Base-by-base conservation (phyloP, 2,329 filamentous ascomycete genomes). In the Thielaviopsis punctulata region DNA sequence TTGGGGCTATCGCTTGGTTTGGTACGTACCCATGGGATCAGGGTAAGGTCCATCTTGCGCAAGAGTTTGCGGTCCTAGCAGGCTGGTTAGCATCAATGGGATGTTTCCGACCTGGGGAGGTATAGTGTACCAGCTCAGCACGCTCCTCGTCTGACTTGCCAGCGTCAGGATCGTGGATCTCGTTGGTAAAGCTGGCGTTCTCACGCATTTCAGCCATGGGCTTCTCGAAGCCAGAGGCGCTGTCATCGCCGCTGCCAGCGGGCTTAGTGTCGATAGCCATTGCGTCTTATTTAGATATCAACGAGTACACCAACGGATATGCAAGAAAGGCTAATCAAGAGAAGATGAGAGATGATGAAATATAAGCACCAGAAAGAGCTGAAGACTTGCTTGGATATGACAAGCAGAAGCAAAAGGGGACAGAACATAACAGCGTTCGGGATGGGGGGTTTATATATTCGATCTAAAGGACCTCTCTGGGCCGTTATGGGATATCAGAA, bases 141-240 rank as follows among this genome's bases (percentile, higher is more conserved):
- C 68, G 73, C 62, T 86, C 82, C 56, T 77, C 79, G 1, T 74
- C 73, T 39, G 72, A 79, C 58, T 84, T 65, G 7, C 78, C 77
- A 47, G 74, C 79, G 64, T 87, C 83, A 6, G 67, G 67, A 50
- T 70, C 65, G 15, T 19, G 36, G 19, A 56, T 19, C 15, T 52
- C 51, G 21, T 25, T 48, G 36, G 30, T 39, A 23, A 43, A 43
- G 49, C 44, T 25, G 13, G 33, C 23, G 12, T 43, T 23, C 23
- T 54, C 52, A 12, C 45, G 49, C 39, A 52, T 45, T 2, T 52
- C 50, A n/a, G 48, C 22, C 10, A 36, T 45, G 19, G 50, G 18
- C 43, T 50, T 55, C 23, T 55, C 53, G 25, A 52, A 30, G 49
- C 45, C 52, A 4, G 48, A 54, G 44, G 33, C 45, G 27, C 45